Evolutionary conservation across 2,329 filamentous ascomycete genomes (phyloP), one percentile per base, ranked within the genome.

Genomic region (Bipolaris oryzae): DNA sequence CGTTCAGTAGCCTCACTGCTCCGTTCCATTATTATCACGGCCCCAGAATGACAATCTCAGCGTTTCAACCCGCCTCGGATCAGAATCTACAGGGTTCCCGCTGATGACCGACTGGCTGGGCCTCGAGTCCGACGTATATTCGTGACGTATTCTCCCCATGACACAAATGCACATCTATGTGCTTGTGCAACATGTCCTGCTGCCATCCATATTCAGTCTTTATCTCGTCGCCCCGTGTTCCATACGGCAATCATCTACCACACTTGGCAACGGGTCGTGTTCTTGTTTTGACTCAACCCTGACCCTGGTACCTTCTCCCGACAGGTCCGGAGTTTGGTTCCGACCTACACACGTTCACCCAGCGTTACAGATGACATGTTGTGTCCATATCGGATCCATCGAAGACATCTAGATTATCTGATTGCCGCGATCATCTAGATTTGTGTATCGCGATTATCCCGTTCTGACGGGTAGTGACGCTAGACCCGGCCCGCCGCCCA

Each of bases 31-130:
- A 13, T 23, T 2, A 34, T 35, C 31, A 35, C 9, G 11, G 21
- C 13, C 7, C 33, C 20, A 35, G 33, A 15, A 37, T 35, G 18
- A 23, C 33, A 20, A 10, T 15, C 18, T 46, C 20, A 47, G 10
- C 20, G 31, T 47, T 35, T n/a, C 18, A 47, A 37, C 31, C 44
- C 33, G 20, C 21, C 18, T 25, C 28, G 20, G 44, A 9, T 25
- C 45, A 47, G 13, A 16, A 9, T 37, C 7, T 18, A 23, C 45
- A 35, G 4, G 45, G 38, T 25, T 31, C n/a, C 7, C 18, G 15
- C n/a, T 47, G 33, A 20, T 43, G 31, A 47, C 38, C 33, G 48
- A 50, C 48, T 50, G 48, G 48, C 39, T 43, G 48, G 38, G 9
- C 21, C 16, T 43, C 48, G 18, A 34, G 9, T 50, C 48, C 38